Conservation (phyloP, 495 filamentous ascomycete species). For the Hypoxylon lienhwacheense region DNA sequence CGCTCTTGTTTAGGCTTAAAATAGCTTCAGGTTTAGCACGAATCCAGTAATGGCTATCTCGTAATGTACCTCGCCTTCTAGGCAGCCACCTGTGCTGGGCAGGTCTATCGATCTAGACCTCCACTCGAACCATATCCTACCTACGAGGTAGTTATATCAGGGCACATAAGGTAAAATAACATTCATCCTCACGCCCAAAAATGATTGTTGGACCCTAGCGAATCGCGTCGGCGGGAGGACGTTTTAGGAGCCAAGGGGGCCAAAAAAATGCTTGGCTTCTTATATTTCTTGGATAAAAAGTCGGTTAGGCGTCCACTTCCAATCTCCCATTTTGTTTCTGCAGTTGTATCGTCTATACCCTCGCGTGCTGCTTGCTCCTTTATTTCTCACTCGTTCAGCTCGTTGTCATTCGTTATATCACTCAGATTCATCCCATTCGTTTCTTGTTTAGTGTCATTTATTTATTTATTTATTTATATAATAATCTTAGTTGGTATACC, state of each 20-base stretch:
- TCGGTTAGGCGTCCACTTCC: constrained; percentile 7
- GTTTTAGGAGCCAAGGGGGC: not conserved
- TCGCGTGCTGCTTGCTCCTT: constrained; percentile 13
- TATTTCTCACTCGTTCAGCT: constrained; percentile 2
- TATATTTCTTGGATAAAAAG: constrained; percentile 17
- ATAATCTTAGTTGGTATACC: constrained; percentile 6
- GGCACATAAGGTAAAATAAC: not conserved
- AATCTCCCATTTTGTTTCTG: constrained; percentile 8
- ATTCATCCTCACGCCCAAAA: not conserved
- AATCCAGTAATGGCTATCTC: no score
- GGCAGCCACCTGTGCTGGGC: no score
- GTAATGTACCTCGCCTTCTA: no score
- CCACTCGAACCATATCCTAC: no score
- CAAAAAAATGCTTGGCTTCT: constrained; percentile 27
- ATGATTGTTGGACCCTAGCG: not conserved
- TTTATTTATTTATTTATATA: constrained; percentile 7
- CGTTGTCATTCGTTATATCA: constrained; percentile 22
- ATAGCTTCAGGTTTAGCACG: no score
- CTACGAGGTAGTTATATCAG: no score
- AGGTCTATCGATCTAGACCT: no score
- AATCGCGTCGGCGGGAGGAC: constrained; percentile 9
- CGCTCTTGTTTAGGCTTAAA: not conserved
- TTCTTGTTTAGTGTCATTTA: no score
- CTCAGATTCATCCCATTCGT: constrained; percentile 9
- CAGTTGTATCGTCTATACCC: constrained; percentile 15